Base-by-base conservation (phyloP, 129 eudicot genomes). In the Artemisia tridentata region DNA sequence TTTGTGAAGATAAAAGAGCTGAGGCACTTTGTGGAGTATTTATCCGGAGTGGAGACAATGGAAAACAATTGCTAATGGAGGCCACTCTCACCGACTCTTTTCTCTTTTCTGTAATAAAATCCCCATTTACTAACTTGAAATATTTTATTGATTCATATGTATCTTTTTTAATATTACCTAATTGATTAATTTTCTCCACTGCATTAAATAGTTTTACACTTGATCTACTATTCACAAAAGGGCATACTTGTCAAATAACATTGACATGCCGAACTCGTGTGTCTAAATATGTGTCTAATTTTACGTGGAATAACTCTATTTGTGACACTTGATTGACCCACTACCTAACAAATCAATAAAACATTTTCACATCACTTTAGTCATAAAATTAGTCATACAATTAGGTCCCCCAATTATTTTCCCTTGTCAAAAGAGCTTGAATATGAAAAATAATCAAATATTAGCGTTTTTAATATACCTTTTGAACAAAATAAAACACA, bases 21-120 rank as follows among this genome's bases (percentile, higher is more conserved):
- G 41, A 45, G 51, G 43, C 79, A 75, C 52, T 75, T 75, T 16
- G 61, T 16, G 61, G 80, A 57, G 80, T 58, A 75, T 47, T 47
- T 29, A 67, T 50, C 62, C 69, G 80, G 56, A 60, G 80, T 76
- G 75, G 80, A 76, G 80, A 20, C 63, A 48, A 50, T 59, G 65
- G 74, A 34, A 65, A 57, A 67, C 80, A 68, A 75, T 45, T 58
- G 18, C 48, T 67, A 63, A 67, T 68, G 74, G 80, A 38, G 52
- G 67, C 67, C 50, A 27, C 63, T 56, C 25, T 68, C 75, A 76
- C 80, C 80, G 80, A 76, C 74, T 61, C 21, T 69, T 43, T 75
- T 68, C 25, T 5, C 3, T 66, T 55, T 65, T 54, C 45, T 55
- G 23, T 65, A 43, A 65, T 31, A 19, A 50, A 54, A 75, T 46